A percentile compares a stretch with the other conserved stretches of the same genome.
Conservation (phyloP, 2,329 filamentous ascomycete genomes). For the Sclerotinia borealis region DNA sequence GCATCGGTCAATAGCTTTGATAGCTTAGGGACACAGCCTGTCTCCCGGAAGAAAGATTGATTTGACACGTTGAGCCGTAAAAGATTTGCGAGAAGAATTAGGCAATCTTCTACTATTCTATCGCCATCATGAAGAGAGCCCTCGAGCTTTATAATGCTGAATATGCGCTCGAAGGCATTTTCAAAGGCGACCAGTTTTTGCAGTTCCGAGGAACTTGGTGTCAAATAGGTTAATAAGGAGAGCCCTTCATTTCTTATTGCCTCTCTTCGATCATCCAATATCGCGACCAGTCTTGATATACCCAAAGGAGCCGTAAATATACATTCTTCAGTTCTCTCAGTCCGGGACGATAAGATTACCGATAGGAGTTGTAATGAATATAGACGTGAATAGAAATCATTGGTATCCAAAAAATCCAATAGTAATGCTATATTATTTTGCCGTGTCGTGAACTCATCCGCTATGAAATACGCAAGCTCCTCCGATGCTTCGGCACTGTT, state of each 20-base stretch:
- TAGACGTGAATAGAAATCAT: constrained; percentile 83
- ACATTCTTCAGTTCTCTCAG: constrained; percentile 90
- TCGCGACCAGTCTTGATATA: constrained; percentile 76
- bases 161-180: constrained; percentile 83
- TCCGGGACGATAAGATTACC: constrained; percentile 76
- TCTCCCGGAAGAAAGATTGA: constrained; percentile 89
- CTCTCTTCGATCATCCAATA: constrained; percentile 79
- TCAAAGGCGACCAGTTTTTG: constrained; percentile 96
- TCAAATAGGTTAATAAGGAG: constrained; percentile 80
- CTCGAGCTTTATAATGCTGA: constrained; percentile 74
- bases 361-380: constrained; percentile 87
- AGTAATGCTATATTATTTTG: constrained; percentile 94
- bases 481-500: constrained; percentile 87
- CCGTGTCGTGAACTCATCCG: constrained; percentile 94
- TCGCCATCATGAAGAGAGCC: constrained; percentile 78
- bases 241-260: constrained; percentile 84
- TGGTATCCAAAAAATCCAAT: constrained; percentile 79
- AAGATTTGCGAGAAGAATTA: constrained; percentile 85
- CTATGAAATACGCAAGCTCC: constrained; percentile 91
- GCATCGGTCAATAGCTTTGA: constrained; percentile 60
- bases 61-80: constrained; percentile 83
- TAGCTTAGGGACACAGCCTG: constrained; percentile 70
- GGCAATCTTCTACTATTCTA: constrained; percentile 83
- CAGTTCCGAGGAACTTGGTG: constrained; percentile 77
- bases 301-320: constrained; percentile 84